These are phyloP conservation scores for Xerocomellus intermedius DNA, from an alignment of 768 basidiomycete genomes.

Conservation along the genomic window DNA sequence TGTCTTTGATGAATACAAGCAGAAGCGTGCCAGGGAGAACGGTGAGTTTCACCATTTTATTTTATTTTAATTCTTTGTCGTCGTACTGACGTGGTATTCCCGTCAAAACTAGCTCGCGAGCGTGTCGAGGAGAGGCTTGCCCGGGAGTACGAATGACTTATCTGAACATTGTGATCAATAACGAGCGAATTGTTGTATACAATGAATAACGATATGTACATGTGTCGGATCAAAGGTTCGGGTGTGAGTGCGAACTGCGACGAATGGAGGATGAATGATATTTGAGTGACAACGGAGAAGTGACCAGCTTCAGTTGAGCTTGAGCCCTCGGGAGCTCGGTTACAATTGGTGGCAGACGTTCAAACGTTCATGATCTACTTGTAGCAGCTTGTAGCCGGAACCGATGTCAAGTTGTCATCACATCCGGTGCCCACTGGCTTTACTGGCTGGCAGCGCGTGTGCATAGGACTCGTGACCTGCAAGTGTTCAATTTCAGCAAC, in stretches of 20 bases:
- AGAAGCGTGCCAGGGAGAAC: background rate
- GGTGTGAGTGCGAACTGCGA: background rate
- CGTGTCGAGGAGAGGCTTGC: background rate
- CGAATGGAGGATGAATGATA: background rate
- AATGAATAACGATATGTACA: background rate
- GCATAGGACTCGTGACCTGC: no score
- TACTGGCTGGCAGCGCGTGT: no score
- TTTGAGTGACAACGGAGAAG: background rate
- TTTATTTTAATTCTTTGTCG: background rate
- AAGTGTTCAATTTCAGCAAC: no score
- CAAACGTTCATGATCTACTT: background rate
- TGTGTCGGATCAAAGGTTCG: background rate
- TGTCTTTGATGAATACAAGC: conserved; percentile 4
- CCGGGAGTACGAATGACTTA: background rate
- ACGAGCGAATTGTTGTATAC: background rate
- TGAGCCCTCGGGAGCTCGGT: background rate
- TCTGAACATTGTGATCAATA: background rate
- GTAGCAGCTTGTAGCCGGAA: background rate
- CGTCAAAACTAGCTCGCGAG: background rate
- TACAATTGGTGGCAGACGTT: background rate
- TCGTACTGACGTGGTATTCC: background rate
- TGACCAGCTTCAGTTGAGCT: background rate
- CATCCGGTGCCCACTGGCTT: no score
- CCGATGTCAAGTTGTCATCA: background rate
- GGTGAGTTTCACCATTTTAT: background rate